Base-by-base conservation (phyloP, 2,329 filamentous ascomycete species). In the Fusarium fujikuroi region DNA sequence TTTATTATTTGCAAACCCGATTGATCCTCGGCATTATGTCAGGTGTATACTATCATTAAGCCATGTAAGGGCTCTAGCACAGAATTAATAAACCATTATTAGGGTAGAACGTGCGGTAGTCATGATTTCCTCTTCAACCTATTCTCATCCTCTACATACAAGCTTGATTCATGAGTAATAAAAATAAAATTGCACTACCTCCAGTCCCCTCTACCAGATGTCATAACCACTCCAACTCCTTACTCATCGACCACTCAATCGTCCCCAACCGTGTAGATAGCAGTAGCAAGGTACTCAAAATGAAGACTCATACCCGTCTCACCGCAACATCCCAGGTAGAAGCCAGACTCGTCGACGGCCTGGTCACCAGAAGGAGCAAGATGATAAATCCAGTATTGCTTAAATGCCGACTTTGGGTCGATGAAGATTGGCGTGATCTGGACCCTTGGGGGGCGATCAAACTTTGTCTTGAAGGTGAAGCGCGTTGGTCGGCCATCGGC, bases 381-480 rank as follows among this genome's bases (percentile, higher is more conserved):
- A 6, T 37, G 57, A 15, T 60, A 60, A 3, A 60, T 12, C 19
- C 36, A 60, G 9, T 40, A 60, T 7, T 60, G 23, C 7, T 28
- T 36, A 25, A 50, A 60, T 1, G 14, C 12, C 11, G 19, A 14
- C 16, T 50, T 28, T 14, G 23, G 34, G 18, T 50, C 43, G 12
- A 18, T 39, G 2, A 62, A 18, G 16, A 62, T 11, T 21, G 60
- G 60, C 2, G 60, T 62, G 12, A 62, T 57, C 28, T 62, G 60
- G 0, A 62, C 8, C 14, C 50, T 53, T 10, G 60, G 60, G 8
- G 30, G 23, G 6, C 60, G 40, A 12, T 32, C 40, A 19, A 62
- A 62, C 32, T 62, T 56, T n/a, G 42, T 62, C 18, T 62, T 56
- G 21, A 62, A 62, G 14, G 34, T 57, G 40, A 62, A 62, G 3